These are phyloP conservation scores for Mycena kentingensis DNA, from an alignment of 768 basidiomycete genomes.

Conservation along the genomic window DNA sequence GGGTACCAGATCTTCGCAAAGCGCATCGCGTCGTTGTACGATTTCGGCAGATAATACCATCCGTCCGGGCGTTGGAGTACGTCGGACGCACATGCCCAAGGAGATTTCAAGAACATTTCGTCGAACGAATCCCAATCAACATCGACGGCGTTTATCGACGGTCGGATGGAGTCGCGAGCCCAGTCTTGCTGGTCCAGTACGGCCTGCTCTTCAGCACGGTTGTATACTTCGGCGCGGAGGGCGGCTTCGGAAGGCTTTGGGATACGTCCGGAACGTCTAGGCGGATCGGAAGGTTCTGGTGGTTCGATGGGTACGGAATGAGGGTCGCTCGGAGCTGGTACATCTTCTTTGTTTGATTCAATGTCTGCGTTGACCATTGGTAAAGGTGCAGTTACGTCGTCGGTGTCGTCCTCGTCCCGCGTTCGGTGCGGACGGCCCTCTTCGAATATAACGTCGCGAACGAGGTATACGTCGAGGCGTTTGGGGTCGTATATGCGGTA, in stretches of 20 bases:
- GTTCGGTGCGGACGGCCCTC: constrained; percentile 3
- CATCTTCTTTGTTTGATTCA: no score
- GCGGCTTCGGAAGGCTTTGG: not conserved
- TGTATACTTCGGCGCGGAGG: not conserved
- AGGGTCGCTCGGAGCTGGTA: not conserved
- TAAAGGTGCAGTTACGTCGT: not conserved
- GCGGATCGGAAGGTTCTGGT: not conserved
- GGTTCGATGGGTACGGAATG: not conserved
- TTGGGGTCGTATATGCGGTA: constrained; percentile 11
- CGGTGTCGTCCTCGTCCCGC: not conserved
- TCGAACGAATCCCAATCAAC: constrained; percentile 1
- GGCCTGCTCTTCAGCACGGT: not conserved
- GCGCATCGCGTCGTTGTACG: constrained; percentile 12
- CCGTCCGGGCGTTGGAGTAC: not conserved
- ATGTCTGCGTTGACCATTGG: no score
- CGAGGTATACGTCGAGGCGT: constrained; percentile 4
- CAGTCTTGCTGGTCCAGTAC: constrained; percentile 1
- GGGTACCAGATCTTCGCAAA: constrained; percentile 1
- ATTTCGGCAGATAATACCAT: no score
- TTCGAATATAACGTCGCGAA: constrained; percentile 17
- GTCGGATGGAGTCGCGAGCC: not conserved
- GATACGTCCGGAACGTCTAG: not conserved
- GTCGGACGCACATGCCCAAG: constrained; percentile 6
- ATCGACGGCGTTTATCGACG: not conserved
- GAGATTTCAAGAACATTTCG: not conserved